Percentiles rank a stretch among this genome's conserved stretches.
These are phyloP conservation scores for Cryptosporidium viatorum DNA, from an alignment of 169 alveolate species.

Conservation along the genomic window DNA sequence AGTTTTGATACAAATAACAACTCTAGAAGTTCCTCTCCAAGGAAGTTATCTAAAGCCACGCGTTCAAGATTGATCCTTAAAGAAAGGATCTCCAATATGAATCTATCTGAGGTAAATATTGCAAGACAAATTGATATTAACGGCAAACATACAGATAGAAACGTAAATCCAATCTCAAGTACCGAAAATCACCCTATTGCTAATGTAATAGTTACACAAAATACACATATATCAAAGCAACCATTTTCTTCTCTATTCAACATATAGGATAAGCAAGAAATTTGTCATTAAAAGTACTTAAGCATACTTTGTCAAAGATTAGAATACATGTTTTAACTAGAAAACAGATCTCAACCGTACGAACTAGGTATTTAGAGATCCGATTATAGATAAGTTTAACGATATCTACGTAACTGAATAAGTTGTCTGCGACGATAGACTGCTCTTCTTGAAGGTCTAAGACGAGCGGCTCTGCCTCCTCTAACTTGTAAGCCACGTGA, in stretches of 20 bases:
- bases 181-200: neutral
- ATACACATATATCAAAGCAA: constrained; percentile 15
- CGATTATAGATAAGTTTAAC: constrained; percentile 85
- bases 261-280: neutral
- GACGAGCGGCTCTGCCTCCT: constrained; percentile 93
- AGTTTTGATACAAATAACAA: neutral
- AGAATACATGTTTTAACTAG: neutral
- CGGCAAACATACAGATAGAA: neutral
- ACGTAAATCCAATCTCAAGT: neutral
- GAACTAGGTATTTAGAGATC: constrained; percentile 3
- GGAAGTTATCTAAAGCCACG: constrained; percentile 19
- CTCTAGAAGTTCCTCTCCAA: constrained; percentile 6
- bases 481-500: constrained; percentile 93
- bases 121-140: neutral
- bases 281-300: neutral
- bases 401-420: constrained; percentile 94
- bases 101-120: neutral
- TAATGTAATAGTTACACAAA: constrained; percentile 19
- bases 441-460: constrained; percentile 96
- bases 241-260: constrained; percentile 54
- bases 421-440: constrained; percentile 95
- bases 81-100: constrained; percentile 6
- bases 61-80: constrained; percentile 26
- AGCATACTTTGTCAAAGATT: constrained; percentile 6
- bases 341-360: neutral